phyloP scores from a whole-genome alignment of 2,329 filamentous ascomycete species.

The Colletotrichum sp. region DNA sequence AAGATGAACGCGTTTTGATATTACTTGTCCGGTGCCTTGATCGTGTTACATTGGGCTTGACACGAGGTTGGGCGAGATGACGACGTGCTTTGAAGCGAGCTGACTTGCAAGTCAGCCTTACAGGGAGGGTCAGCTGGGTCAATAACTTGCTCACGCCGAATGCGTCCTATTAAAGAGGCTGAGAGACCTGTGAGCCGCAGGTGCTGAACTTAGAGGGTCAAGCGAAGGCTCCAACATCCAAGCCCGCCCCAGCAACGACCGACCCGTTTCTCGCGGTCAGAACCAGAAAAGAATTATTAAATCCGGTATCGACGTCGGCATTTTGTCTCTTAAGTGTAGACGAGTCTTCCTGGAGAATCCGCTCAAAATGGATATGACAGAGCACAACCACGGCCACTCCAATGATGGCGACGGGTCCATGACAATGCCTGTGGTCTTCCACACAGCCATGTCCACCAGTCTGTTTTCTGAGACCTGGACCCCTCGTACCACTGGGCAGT shows the following conservation, averaged over 20 bases:
- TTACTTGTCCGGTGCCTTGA: not conserved
- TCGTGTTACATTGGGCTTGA: not conserved
- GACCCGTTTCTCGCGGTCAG: not conserved
- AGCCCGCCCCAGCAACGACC: not conserved
- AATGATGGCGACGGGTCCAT: not conserved
- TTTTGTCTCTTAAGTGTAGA: not conserved
- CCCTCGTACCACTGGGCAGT: not conserved
- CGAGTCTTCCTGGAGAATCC: rapidly evolving
- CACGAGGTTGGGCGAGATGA: not conserved
- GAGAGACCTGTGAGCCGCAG: not conserved
- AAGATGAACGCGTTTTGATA: not conserved
- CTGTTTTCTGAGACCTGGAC: not conserved
- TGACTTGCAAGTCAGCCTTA: not conserved
- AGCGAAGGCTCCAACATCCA: not conserved
- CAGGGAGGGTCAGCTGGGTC: not conserved
- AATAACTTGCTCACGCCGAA: not conserved
- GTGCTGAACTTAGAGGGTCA: not conserved
- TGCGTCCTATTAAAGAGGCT: not conserved
- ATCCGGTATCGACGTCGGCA: not conserved
- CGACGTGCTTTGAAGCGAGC: not conserved
- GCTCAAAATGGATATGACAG: not conserved
- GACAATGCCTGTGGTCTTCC: slow-evolving; percentile 10
- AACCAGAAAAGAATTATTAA: not conserved
- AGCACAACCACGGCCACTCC: not conserved
- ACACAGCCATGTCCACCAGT: not conserved